These are phyloP conservation scores for Phialophora tarda DNA, from an alignment of 2,329 filamentous ascomycete genomes.

Conservation along the genomic window DNA sequence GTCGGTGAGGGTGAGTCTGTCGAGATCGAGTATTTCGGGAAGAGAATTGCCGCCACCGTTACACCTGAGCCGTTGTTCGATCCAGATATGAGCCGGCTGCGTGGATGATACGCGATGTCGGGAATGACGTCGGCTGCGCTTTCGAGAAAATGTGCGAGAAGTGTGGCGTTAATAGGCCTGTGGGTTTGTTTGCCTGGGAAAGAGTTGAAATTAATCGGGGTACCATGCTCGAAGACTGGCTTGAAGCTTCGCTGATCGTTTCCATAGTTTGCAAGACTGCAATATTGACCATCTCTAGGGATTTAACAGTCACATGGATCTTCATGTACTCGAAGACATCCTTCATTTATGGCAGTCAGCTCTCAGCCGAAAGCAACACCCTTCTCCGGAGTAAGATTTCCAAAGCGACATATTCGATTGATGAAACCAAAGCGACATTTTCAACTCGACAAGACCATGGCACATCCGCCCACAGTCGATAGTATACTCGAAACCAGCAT, in stretches of 20 bases:
- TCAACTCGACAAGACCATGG: background rate
- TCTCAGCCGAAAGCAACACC: background rate
- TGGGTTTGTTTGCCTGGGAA: background rate
- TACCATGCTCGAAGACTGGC: background rate
- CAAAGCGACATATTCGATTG: background rate
- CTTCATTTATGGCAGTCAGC: background rate
- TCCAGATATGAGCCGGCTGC: slow-evolving; percentile 48
- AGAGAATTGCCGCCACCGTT: slow-evolving; percentile 60
- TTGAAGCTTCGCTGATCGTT: background rate
- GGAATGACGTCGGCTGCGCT: background rate
- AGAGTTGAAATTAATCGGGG: background rate
- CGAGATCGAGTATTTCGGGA: slow-evolving; percentile 68
- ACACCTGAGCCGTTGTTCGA: slow-evolving; percentile 57
- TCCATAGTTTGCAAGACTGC: slow-evolving; percentile 1
- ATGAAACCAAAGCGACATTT: background rate
- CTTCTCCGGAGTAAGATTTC: background rate
- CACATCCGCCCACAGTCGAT: background rate
- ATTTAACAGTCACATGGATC: background rate
- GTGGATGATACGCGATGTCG: slow-evolving; percentile 26
- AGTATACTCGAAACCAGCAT: background rate
- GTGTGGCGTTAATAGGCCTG: background rate
- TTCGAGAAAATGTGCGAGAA: background rate
- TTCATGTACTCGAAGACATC: background rate
- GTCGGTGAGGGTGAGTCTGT: slow-evolving; percentile 58
- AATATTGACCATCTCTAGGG: background rate